phyloP scores from a whole-genome alignment of 202 grass and related monocot species.

The Carex sylvatica region DNA sequence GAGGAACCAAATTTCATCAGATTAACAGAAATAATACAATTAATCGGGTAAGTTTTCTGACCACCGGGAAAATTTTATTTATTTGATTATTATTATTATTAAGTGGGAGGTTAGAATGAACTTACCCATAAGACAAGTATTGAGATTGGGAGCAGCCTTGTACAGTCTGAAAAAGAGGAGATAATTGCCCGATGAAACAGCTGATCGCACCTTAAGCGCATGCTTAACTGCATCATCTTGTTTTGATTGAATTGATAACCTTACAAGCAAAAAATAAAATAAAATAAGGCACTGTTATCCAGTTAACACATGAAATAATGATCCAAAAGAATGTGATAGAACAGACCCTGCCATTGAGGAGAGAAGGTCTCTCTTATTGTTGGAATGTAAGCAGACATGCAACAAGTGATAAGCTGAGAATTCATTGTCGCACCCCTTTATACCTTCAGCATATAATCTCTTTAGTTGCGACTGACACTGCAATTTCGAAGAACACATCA shows the following conservation, averaged over 20 bases:
- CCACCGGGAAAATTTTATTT: neutral
- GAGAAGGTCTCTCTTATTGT: slow-evolving; percentile 78
- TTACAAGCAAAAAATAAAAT: slow-evolving; percentile 42
- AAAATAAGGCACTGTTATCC: slow-evolving; percentile 10
- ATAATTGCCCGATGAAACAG: slow-evolving; percentile 90
- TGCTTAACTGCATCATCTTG: slow-evolving; percentile 79
- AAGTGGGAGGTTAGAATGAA: neutral
- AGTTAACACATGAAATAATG: neutral
- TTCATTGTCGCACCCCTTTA: slow-evolving; percentile 71
- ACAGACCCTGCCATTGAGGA: slow-evolving; percentile 86
- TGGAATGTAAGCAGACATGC: slow-evolving; percentile 72
- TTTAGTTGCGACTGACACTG: slow-evolving; percentile 94
- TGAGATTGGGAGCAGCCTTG: slow-evolving; percentile 75
- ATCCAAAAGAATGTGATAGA: neutral
- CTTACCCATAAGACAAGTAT: slow-evolving; percentile 89
- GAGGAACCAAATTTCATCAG: neutral
- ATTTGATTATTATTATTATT: neutral
- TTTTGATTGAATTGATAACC: slow-evolving; percentile 74
- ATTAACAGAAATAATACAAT: neutral
- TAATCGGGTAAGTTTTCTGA: neutral
- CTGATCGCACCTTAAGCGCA: slow-evolving; percentile 73
- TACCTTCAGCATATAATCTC: slow-evolving; percentile 83
- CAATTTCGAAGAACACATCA: slow-evolving; percentile 32
- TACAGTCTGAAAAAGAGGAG: slow-evolving; percentile 90
- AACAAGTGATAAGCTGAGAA: slow-evolving; percentile 90